Conservation (phyloP, 805 yeast species). For the Pichia nakasei region DNA sequence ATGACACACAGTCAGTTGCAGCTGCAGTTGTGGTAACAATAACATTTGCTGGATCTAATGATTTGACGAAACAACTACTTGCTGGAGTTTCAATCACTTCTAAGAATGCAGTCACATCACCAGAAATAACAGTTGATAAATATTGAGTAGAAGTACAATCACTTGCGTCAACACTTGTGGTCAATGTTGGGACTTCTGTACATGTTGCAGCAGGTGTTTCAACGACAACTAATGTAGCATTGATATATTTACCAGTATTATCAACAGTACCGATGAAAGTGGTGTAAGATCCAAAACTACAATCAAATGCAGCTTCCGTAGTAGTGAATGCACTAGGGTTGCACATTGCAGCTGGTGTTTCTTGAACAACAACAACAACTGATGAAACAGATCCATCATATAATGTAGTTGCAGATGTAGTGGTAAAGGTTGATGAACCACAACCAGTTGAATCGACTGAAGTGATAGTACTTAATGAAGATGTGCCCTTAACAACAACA, state of each 20-base stretch:
- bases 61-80: neutral
- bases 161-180: neutral
- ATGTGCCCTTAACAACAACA: neutral
- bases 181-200: neutral
- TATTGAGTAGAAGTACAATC: neutral
- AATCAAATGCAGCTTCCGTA: constrained; percentile 1
- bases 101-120: neutral
- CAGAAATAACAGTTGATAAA: neutral
- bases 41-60: neutral
- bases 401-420: neutral
- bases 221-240: constrained; percentile 3
- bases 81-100: neutral
- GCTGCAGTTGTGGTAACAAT: neutral
- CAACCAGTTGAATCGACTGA: neutral
- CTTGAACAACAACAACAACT: constrained; percentile 2
- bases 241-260: constrained; percentile 1
- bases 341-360: constrained; percentile 5
- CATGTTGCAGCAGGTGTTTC: constrained; percentile 4
- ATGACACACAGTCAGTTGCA: neutral
- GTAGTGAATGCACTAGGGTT: constrained; percentile 1
- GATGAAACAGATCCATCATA: neutral
- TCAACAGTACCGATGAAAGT: neutral
- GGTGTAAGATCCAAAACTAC: neutral
- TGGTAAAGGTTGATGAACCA: constrained; percentile 1
- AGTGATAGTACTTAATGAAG: neutral